Base-by-base conservation (phyloP, 305 asterid species). In the Stenogyne calaminthoides region DNA sequence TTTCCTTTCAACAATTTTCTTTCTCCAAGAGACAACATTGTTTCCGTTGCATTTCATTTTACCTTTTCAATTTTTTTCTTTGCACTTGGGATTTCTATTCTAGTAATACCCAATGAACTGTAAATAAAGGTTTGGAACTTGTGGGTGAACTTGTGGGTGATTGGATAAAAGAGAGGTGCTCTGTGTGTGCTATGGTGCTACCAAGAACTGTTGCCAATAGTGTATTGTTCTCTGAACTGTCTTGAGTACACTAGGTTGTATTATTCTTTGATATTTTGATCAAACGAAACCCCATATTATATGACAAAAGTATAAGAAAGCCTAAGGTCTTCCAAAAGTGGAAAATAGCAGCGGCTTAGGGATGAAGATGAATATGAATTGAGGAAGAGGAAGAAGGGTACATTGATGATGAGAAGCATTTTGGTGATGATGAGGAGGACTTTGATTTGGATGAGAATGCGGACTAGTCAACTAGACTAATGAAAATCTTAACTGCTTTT, bases 71-170 rank as follows among this genome's bases (percentile, higher is more conserved):
- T 19, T 16, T 42, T 22, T 59, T 5, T 58, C 55, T 18, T 52
- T 14, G 7, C 34, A 20, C 14, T 60, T 78, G 59, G 40, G 16
- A 64, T 63, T 6, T 70, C 27, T 61, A 39, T 27, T 12, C 56
- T 16, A 46, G 64, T 68, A 39, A 73, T 20, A 22, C 12, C 49
- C 32, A 27, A 39, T 68, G 49, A 51, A 52, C 18, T 20, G 14
- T 9, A 46, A 67, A 10, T 6, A 14, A 14, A 55, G 22, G 39
- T 54, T 37, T 5, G 3, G n/a, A 34, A 37, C 25, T 54, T 69
- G 64, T 69, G 39, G 56, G 51, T 68, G n/a, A 34, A 37, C 25
- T 54, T 69, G 64, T 69, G 39, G 56, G 51, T 68, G 39, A 34
- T 34, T 34, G 8, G 5, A 34, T 5, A 10, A 12, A 18, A 1